A percentile compares a stretch with the other conserved stretches of the same genome.
Conservation (phyloP, 768 basidiomycete genomes). For the Cantharellus cinnabarinus region DNA sequence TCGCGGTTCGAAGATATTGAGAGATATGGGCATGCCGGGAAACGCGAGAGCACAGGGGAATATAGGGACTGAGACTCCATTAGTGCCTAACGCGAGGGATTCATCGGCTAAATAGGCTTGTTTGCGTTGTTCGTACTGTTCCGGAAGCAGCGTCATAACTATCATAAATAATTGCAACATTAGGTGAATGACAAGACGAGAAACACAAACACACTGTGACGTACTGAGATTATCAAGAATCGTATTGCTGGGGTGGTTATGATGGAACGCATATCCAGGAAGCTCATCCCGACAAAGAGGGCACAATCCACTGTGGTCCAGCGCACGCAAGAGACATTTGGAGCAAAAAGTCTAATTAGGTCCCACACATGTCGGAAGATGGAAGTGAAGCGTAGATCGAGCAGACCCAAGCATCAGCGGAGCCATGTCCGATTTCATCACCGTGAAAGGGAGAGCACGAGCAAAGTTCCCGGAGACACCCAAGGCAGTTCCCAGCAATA, state of each 20-base stretch:
- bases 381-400: no score
- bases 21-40: conserved; percentile 70
- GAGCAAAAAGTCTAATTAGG: conserved; percentile 62
- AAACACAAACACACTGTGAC: conserved; percentile 14
- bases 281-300: conserved; percentile 70
- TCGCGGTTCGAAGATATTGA: conserved; percentile 89
- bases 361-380: no score
- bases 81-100: conserved; percentile 37
- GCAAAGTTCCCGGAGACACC: no score
- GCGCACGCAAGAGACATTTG: conserved; percentile 70
- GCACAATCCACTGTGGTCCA: conserved; percentile 68
- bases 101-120: conserved; percentile 27
- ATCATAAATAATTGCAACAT: conserved; percentile 2
- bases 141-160: conserved; percentile 55
- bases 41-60: conserved; percentile 81
- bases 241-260: conserved; percentile 60
- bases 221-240: conserved; percentile 37
- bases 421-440: no score
- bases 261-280: conserved; percentile 58
- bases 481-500: not conserved
- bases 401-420: no score
- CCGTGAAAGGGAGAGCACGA: no score
- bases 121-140: conserved; percentile 41
- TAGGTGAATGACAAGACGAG: conserved; percentile 4
- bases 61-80: conserved; percentile 51